phyloP scores from a whole-genome alignment of 331 rosid species.

The Cydonia oblonga region DNA sequence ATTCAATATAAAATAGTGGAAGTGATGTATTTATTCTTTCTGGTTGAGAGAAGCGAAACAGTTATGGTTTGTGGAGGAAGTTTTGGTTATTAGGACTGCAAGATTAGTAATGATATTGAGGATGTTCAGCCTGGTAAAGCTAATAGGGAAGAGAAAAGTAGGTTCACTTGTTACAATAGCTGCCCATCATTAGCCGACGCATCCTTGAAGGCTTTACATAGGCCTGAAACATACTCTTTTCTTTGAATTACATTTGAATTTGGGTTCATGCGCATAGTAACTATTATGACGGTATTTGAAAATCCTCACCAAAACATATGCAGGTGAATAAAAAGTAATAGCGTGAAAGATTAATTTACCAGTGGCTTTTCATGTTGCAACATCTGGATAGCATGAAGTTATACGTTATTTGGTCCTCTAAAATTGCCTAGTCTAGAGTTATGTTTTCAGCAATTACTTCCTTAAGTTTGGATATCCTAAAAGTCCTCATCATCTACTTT shows the following conservation, averaged over 20 bases:
- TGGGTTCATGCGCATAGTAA: not conserved
- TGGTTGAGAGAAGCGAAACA: too few species aligned
- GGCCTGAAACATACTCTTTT: not conserved
- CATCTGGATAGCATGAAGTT: not conserved
- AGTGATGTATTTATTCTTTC: not conserved
- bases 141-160: constrained; percentile 6
- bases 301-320: not conserved
- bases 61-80: not conserved
- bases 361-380: constrained; percentile 1
- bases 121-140: constrained; percentile 14
- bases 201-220: constrained; percentile 19
- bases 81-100: constrained; percentile 9
- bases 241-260: constrained; percentile 7
- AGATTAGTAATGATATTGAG: constrained; percentile 8
- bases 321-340: constrained; percentile 7
- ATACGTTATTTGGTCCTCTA: not conserved
- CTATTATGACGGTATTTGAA: not conserved
- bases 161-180: not conserved
- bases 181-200: not conserved
- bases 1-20: constrained; percentile 19
- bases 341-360: not conserved
- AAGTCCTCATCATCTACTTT: not conserved
- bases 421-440: not conserved
- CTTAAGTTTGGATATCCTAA: constrained; percentile 2
- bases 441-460: constrained; percentile 7